Base-by-base conservation (phyloP, 495 filamentous ascomycete genomes). In the Apiosordaria backusii region DNA sequence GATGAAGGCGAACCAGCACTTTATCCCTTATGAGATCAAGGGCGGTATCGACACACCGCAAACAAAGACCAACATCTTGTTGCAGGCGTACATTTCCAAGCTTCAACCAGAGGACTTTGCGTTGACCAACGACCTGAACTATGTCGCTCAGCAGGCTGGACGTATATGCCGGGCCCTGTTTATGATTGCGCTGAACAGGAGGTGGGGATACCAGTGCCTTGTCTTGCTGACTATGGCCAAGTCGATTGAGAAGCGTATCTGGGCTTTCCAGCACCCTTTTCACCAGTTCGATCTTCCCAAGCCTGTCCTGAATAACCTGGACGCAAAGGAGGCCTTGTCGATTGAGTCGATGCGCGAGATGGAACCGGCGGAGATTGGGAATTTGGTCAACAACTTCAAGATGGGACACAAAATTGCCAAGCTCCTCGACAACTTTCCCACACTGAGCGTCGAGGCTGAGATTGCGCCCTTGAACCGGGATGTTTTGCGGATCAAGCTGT, bases 391-490 rank as follows among this genome's bases (percentile, higher is more conserved):
- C 72, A 98, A 99, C 69, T 82, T 89, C 23, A 84, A 83, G 29
- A 96, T 96, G 85, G 95, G 95, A 29, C 87, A 83, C 57, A 90
- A 86, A 18, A 89, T 99, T 57, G 78, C 87, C 4, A 94, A 88
- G 72, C 81, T 96, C 3, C 81, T 99, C 5, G 86, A 92, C 72
- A 94, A 92, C 68, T 99, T 99, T 74, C 95, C 95, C 4, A 96
- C 92, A 1, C 76, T 99, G 54, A 92, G 85, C 62, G 83, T 99
- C 4, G 95, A 97, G 66, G 86, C 90, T 7, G 94, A 98, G 75
- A 97, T 99, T 62, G 95, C 96, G 15, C 95, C 95, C 4, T 79
- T 99, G 52, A 99, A 99, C 67, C 85, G 96, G 23, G 92, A 99
- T 72, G 93, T 99, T 19, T 81, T 99, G 60, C 85, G 93, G 24